These are phyloP conservation scores for Mallotus japonicus DNA, from an alignment of 441 rosid species.

Conservation along the genomic window DNA sequence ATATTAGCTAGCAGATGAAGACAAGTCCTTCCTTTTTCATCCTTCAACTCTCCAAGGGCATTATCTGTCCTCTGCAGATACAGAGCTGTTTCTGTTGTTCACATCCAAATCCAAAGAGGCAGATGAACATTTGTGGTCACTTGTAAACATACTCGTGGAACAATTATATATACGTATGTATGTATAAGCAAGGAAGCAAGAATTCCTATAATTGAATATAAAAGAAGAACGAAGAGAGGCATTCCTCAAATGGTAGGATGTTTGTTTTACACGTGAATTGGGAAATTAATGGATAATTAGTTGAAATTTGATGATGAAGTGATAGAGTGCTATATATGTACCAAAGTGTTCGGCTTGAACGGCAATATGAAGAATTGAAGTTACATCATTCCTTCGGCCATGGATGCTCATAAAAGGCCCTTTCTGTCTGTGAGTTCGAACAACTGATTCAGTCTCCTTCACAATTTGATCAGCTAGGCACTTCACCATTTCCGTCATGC, in stretches of 20 bases:
- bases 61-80: slow-evolving; percentile 10
- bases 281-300: no score
- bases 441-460: not conserved
- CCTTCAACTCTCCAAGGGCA: not conserved
- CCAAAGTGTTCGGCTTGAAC: slow-evolving; percentile 24
- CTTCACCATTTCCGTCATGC: slow-evolving; percentile 12
- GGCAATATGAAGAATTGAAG: slow-evolving; percentile 27
- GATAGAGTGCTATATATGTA: not conserved
- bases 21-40: slow-evolving; percentile 13
- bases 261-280: no score
- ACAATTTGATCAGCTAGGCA: not conserved
- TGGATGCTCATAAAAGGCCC: slow-evolving; percentile 8
- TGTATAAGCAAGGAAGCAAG: not conserved
- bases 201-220: not conserved
- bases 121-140: no score
- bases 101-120: not conserved
- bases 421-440: not conserved
- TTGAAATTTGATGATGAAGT: no score
- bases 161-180: no score
- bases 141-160: no score
- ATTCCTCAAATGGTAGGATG: no score
- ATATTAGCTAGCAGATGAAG: slow-evolving; percentile 28
- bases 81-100: slow-evolving; percentile 22
- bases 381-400: not conserved
- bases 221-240: no score